Conservation (phyloP, 2,329 filamentous ascomycete species). For the Talaromyces verruculosus region DNA sequence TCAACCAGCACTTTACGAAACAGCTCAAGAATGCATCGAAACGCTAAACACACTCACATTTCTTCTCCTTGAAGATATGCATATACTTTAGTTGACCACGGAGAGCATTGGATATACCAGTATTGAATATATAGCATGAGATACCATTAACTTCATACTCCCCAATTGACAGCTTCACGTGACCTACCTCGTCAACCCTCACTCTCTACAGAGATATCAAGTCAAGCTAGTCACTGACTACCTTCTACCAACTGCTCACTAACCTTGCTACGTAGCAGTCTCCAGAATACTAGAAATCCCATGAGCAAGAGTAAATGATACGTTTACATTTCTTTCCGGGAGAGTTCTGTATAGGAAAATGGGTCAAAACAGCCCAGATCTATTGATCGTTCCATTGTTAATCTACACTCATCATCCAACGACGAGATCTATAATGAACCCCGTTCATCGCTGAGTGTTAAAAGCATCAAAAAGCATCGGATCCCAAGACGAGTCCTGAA, state of each 20-base stretch:
- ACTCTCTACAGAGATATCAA: neutral
- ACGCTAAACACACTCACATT: constrained; percentile 26
- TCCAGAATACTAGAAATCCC: neutral
- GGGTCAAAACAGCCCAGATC: neutral
- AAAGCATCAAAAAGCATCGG: constrained; percentile 33
- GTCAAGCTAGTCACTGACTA: neutral
- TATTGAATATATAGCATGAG: constrained; percentile 15
- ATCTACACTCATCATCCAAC: neutral
- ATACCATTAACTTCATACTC: constrained; percentile 12
- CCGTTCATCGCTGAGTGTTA: constrained; percentile 26
- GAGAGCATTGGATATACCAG: neutral
- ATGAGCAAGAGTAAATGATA: neutral
- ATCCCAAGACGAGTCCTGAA: constrained; percentile 36
- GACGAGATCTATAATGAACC: neutral
- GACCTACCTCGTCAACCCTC: neutral
- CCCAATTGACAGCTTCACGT: neutral
- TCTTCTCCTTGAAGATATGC: neutral
- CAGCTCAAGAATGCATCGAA: constrained; percentile 40
- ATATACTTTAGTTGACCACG: neutral
- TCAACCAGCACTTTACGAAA: constrained; percentile 40
- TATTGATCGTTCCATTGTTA: neutral
- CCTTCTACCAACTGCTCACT: neutral
- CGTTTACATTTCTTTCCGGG: neutral
- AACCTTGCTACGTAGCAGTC: neutral
- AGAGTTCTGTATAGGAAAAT: neutral